Conservation (phyloP, 2,329 filamentous ascomycete species). For the Trichoderma oligosporum region DNA sequence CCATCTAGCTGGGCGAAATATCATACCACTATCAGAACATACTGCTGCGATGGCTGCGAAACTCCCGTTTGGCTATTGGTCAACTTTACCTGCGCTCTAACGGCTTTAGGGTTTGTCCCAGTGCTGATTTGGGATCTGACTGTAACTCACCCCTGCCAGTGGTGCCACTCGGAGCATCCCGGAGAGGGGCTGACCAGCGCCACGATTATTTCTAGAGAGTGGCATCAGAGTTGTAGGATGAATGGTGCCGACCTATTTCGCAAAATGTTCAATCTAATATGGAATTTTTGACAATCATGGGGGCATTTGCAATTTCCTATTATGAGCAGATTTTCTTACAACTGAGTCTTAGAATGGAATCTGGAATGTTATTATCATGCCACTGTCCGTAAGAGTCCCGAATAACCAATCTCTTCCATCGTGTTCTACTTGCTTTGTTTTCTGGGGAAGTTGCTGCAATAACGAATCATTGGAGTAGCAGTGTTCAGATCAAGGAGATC, state of each 20-base stretch:
- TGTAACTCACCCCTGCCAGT: neutral
- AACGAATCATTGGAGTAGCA: neutral
- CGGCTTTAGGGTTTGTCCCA: neutral
- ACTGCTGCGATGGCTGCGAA: neutral
- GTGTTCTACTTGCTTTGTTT: neutral
- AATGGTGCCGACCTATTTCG: no score
- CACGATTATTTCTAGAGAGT: neutral
- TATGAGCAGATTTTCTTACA: neutral
- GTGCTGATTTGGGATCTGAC: neutral
- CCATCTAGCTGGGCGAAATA: neutral
- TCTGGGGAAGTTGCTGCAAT: neutral
- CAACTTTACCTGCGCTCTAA: neutral
- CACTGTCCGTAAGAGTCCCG: neutral
- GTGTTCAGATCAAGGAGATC: neutral
- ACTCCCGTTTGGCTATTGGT: neutral
- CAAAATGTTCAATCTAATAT: neutral
- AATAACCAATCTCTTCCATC: neutral
- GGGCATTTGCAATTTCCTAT: constrained; percentile 1
- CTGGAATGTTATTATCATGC: neutral
- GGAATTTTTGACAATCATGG: neutral
- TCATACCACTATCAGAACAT: constrained; percentile 20
- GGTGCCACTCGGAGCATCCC: constrained; percentile 19
- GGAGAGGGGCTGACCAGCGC: neutral
- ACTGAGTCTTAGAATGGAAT: neutral
- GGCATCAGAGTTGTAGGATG: neutral